Conservation (phyloP, 176 grass and related monocot species). For the Eleusine indica region DNA sequence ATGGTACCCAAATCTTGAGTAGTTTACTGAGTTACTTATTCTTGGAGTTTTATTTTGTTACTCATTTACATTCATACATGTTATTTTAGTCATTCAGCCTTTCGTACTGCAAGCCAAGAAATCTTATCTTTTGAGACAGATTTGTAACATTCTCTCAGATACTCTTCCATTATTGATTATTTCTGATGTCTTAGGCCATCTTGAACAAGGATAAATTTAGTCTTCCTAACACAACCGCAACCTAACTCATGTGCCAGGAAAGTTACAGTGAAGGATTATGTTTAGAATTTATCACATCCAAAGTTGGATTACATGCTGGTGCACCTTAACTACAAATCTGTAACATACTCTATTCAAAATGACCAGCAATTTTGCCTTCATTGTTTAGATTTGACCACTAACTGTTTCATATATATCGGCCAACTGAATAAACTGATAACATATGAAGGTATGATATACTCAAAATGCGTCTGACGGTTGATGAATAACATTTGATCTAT, state of each 20-base stretch:
- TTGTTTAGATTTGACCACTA: background rate
- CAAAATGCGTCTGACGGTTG: background rate
- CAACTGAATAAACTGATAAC: too few relatives aligned
- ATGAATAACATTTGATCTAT: background rate
- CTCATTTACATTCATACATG: background rate
- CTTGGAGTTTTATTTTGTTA: background rate
- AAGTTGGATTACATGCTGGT: background rate
- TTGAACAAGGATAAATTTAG: slow-evolving; percentile 17
- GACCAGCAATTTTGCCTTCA: background rate
- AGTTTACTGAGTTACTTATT: slow-evolving; percentile 3
- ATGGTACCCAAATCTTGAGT: slow-evolving; percentile 23
- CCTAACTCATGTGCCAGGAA: background rate
- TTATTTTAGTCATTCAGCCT: slow-evolving; percentile 1
- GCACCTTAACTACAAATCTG: slow-evolving; percentile 12
- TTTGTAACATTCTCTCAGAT: background rate
- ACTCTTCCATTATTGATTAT: slow-evolving; percentile 18
- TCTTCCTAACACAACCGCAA: slow-evolving; percentile 8
- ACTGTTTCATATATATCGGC: background rate
- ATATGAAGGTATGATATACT: background rate
- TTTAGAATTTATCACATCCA: slow-evolving; percentile 20
- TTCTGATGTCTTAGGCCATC: slow-evolving; percentile 10
- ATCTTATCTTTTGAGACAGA: background rate
- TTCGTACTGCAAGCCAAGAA: background rate
- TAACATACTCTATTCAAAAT: background rate
- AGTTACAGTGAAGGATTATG: slow-evolving; percentile 18